Conservation (phyloP, 1,139 yeast species). For the Geotrichum bryndzae region DNA sequence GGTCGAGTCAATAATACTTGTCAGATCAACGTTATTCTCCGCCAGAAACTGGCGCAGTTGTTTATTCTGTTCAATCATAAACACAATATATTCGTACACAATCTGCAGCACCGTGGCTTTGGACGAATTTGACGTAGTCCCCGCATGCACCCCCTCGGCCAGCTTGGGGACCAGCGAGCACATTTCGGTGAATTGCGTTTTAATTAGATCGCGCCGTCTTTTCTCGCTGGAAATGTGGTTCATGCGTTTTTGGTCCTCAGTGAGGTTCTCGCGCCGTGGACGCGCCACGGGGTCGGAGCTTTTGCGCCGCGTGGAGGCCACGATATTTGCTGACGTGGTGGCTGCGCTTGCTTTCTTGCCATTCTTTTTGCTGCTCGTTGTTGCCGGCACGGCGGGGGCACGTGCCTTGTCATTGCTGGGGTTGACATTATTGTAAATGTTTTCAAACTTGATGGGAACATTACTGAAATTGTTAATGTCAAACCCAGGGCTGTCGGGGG, state of each 20-base stretch:
- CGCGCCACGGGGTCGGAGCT: not conserved
- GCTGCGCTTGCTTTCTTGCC: not conserved
- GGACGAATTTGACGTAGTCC: conserved; percentile 23
- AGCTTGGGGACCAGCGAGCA: conserved; percentile 36
- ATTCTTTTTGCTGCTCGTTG: not conserved
- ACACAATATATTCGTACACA: conserved; percentile 31
- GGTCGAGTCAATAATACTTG: conserved; percentile 13
- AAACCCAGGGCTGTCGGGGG: conserved; percentile 6
- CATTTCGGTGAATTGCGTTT: conserved; percentile 39
- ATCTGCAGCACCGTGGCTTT: conserved; percentile 37
- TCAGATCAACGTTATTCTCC: not conserved
- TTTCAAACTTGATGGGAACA: not conserved
- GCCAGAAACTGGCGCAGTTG: conserved; percentile 3
- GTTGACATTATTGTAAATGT: not conserved
- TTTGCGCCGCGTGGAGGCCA: not conserved
- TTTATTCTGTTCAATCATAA: conserved; percentile 25
- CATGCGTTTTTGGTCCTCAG: conserved; percentile 61
- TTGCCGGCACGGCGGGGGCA: too few species aligned
- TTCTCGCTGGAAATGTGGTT: conserved; percentile 76
- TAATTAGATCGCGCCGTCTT: conserved; percentile 65
- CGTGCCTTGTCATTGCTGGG: not conserved
- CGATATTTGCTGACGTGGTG: not conserved
- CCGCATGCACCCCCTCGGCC: conserved; percentile 7
- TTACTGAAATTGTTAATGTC: not conserved
- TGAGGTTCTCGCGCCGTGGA: conserved; percentile 41